Base-by-base conservation (phyloP, 768 basidiomycete species). In the Tephrocybe rancida region DNA sequence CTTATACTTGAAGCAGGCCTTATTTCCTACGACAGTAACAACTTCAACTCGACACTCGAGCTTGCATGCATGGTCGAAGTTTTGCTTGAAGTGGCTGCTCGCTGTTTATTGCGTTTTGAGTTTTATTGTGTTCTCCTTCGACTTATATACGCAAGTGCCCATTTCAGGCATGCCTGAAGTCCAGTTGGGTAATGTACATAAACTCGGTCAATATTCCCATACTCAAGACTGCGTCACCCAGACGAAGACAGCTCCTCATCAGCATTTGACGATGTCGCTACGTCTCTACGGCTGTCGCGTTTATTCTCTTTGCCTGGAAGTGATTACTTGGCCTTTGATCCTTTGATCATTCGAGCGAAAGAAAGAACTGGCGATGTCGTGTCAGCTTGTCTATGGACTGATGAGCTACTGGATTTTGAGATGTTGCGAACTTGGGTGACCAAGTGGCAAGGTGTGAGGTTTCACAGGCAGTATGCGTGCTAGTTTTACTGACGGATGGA, bases 301-400 rank as follows among this genome's bases (percentile, higher is more conserved):
- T 57, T 73, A 21, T 70, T 70, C 42, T 63, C 69, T 22, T 63
- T 62, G n/a, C 63, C 68, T 39, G 51, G 57, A 0, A 62, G 26
- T 30, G 41, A 59, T 4, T 61, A 54, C 26, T 57, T 58, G 5
- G 65, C 62, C 14, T 61, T 79, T 37, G 70, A 76, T 19, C 70
- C 74, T 8, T 77, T 72, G 46, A 56, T 74, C 13, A 52, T 76
- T 18, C 65, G 58, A 56, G 63, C 60, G 5, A 42, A 54, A 29
- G 48, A 50, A 43, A 48, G 43, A 21, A 7, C 37, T 5, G 58
- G 61, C 38, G 55, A 50, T 27, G 50, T 42, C 29, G 62, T 78
- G 18, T 74, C 81, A 0, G 83, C 81, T 32, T 84, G 83, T 62
- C 62, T 82, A 16, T 83, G 83, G 83, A 64, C 70, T 13, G 57